Base-by-base conservation (phyloP, 2,329 filamentous ascomycete genomes). In the Curvularia lunata region DNA sequence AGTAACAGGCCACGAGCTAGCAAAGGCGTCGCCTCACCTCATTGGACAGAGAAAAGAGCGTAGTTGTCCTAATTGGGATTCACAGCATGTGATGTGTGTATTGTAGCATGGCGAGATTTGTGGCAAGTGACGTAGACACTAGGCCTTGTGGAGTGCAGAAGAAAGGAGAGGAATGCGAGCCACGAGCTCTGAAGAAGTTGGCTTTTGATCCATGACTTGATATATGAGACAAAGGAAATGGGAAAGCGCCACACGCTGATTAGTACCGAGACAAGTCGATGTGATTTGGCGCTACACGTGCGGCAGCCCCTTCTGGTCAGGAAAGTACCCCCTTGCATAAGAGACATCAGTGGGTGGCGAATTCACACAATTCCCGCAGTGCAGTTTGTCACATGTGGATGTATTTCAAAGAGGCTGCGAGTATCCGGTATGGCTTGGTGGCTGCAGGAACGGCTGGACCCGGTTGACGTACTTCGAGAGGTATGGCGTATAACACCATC, bases 181-280 rank as follows among this genome's bases (percentile, higher is more conserved):
- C 16, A 25, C 2, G 27, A 5, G 27, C 19, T 27, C 30, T 34
- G 25, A 42, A 43, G 16, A 5, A 18, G 19, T 47, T 47, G 43
- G 43, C 27, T 32, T 47, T 47, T 47, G 43, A 30, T 34, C 23
- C 4, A 18, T 30, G 6, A 46, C 30, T 43, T 46, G 50, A 7
- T 52, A 52, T 45, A 34, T 52, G 38, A 52, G 41, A 52, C 50
- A 56, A 60, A 60, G 54, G 56, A 58, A 37, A 42, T 54, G 46
- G 51, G 30, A 19, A 32, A 25, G 34, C 46, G 56, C 51, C 56
- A 58, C 51, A 34, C 48, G 16, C 30, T 18, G 10, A 30, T 9
- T 6, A 37, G 42, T 13, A 42, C 43, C 52, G 48, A 48, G 27
- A 48, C 8, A 49, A 7, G 8, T 37, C 9, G n/a, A 38, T 9